phyloP scores from a whole-genome alignment of 768 basidiomycete genomes.

The Steccherinum ochraceum region DNA sequence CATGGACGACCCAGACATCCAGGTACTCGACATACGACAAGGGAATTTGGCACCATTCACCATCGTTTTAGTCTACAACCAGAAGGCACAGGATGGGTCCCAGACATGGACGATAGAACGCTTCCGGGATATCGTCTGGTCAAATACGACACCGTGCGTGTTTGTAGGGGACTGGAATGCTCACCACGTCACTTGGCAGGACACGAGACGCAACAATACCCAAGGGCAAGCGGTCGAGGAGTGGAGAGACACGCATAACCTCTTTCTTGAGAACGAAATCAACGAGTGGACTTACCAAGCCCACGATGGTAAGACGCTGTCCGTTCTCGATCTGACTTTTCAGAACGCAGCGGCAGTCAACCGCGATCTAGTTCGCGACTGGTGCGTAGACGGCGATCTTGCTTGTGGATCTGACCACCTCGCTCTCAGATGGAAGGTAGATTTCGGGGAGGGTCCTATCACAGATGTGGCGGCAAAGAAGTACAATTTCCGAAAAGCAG shows the following conservation, averaged over 20 bases:
- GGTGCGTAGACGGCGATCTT: not conserved
- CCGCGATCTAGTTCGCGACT: not conserved
- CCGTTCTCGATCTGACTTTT: not conserved
- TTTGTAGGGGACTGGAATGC: too few relatives aligned
- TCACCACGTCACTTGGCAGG: conserved; percentile 4
- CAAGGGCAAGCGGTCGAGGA: conserved; percentile 3
- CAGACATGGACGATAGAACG: too few relatives aligned
- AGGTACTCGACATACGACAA: too few relatives aligned
- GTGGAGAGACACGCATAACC: not conserved
- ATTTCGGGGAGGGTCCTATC: not conserved
- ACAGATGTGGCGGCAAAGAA: not conserved
- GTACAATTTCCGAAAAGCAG: not conserved
- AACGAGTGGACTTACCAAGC: not conserved
- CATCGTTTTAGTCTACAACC: too few relatives aligned
- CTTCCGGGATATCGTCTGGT: too few relatives aligned
- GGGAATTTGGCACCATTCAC: too few relatives aligned
- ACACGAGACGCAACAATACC: not conserved
- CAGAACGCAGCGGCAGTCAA: not conserved
- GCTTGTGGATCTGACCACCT: not conserved
- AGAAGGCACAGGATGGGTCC: too few relatives aligned
- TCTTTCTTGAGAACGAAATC: not conserved
- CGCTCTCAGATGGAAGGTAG: not conserved
- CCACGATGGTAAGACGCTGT: not conserved
- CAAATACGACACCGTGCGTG: too few relatives aligned
- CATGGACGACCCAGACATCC: too few relatives aligned